A percentile compares a stretch with the other conserved stretches of the same genome.
Conservation (phyloP, 1,284 basidiomycete species). For the Moniliophthora roreri region DNA sequence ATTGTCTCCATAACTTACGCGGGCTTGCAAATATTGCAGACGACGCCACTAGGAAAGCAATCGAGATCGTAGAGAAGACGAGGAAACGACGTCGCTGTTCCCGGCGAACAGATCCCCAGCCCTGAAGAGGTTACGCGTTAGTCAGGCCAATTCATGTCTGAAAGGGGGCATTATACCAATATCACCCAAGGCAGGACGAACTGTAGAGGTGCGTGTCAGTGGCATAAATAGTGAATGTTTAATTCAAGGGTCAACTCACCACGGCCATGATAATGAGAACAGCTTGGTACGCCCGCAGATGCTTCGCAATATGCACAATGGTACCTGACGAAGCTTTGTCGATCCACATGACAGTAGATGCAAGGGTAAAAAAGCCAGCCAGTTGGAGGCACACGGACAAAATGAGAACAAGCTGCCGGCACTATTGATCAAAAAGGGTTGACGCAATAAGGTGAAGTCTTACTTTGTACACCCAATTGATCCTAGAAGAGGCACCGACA, state of each 20-base stretch:
- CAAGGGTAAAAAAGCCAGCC: slow-evolving; percentile 49
- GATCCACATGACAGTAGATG: slow-evolving; percentile 51
- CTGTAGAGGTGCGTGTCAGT: slow-evolving; percentile 25
- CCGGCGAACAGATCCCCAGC: slow-evolving; percentile 46
- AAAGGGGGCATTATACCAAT: slow-evolving; percentile 30
- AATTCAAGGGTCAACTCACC: slow-evolving; percentile 30
- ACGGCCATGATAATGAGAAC: slow-evolving; percentile 40
- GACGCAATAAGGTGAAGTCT: not conserved
- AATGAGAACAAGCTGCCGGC: slow-evolving; percentile 41
- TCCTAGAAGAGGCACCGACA: slow-evolving; percentile 45
- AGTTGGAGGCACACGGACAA: slow-evolving; percentile 52
- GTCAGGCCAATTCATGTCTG: too few species aligned
- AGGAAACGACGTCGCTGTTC: slow-evolving; percentile 43
- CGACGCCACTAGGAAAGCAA: slow-evolving; percentile 39
- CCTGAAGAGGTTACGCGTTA: too few species aligned
- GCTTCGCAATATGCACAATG: slow-evolving; percentile 30
- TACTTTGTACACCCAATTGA: slow-evolving; percentile 50
- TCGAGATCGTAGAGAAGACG: slow-evolving; percentile 42
- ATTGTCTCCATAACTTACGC: too few species aligned
- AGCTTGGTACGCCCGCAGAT: slow-evolving; percentile 37
- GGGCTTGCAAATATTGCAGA: slow-evolving; percentile 43
- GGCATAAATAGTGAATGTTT: not conserved
- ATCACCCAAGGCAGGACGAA: slow-evolving; percentile 47
- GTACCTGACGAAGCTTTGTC: slow-evolving; percentile 42
- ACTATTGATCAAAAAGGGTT: not conserved